These are phyloP conservation scores for Ailanthus altissimus DNA, from an alignment of 345 rosid genomes.

Conservation along the genomic window DNA sequence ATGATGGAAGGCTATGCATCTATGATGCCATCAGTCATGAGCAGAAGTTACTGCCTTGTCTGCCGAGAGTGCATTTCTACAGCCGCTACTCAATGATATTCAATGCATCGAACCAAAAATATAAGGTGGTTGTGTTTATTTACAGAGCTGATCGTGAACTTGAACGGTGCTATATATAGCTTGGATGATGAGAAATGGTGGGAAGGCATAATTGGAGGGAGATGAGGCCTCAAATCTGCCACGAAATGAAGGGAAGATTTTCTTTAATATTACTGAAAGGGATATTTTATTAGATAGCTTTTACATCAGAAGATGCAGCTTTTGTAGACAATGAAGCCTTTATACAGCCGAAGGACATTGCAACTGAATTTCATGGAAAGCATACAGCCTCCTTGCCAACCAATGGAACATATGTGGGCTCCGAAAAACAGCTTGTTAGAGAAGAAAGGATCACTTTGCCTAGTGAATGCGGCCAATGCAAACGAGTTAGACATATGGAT, in stretches of 20 bases:
- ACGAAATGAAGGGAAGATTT: neutral
- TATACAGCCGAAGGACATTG: neutral
- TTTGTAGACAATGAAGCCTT: neutral
- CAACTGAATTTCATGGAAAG: neutral
- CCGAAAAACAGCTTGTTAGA: neutral
- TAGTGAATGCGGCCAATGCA: neutral
- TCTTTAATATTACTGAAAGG: neutral
- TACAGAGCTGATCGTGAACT: too few relatives aligned
- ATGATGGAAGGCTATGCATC: neutral
- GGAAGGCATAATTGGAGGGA: neutral
- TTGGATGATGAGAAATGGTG: too few relatives aligned
- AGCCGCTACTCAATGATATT: neutral
- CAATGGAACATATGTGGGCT: neutral
- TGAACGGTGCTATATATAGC: too few relatives aligned
- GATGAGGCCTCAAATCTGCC: neutral
- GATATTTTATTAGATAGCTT: neutral
- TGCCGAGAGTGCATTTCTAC: neutral
- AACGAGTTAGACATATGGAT: neutral
- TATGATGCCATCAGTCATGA: neutral
- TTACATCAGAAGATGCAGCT: neutral
- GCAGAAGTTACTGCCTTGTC: neutral
- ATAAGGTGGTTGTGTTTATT: neutral
- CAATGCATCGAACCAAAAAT: neutral
- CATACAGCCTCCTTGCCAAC: neutral
- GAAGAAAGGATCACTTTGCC: constrained; percentile 1